A percentile compares a stretch with the other conserved stretches of the same genome.
Conservation (phyloP, 495 filamentous ascomycete species). For the Penicillium angulare region DNA sequence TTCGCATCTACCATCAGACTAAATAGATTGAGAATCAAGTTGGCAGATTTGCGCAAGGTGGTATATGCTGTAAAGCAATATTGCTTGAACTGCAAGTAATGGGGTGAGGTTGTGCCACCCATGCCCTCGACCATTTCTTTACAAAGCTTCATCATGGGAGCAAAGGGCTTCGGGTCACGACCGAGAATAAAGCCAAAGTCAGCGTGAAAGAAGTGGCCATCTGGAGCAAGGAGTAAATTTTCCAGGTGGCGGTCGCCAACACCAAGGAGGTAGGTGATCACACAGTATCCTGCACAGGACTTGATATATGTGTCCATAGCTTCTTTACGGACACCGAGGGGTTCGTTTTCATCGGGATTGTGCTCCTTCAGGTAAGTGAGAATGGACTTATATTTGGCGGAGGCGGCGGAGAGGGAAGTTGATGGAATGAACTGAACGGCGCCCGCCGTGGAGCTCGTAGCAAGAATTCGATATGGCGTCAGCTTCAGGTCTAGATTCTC, state of each 20-base stretch:
- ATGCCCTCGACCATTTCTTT: slow-evolving; percentile 99
- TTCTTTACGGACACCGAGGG: slow-evolving; percentile 85
- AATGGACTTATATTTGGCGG: slow-evolving; percentile 77
- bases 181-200: slow-evolving; percentile 98
- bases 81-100: slow-evolving; percentile 85
- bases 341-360: slow-evolving; percentile 81
- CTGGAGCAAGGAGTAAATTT: slow-evolving; percentile 87
- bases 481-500: slow-evolving; percentile 97
- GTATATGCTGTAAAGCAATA: slow-evolving; percentile 96
- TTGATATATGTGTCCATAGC: slow-evolving; percentile 95
- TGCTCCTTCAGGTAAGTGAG: slow-evolving; percentile 85
- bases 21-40: slow-evolving; percentile 94
- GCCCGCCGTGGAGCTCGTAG: slow-evolving; percentile 84
- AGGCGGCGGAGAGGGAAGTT: slow-evolving; percentile 73
- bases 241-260: slow-evolving; percentile 96
- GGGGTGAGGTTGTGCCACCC: slow-evolving; percentile 75
- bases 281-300: slow-evolving; percentile 95
- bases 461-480: slow-evolving; percentile 92
- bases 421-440: slow-evolving; percentile 92
- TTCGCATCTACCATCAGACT: slow-evolving; percentile 96
- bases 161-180: slow-evolving; percentile 95
- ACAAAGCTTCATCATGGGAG: slow-evolving; percentile 93
- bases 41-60: slow-evolving; percentile 81
- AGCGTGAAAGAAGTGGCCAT: slow-evolving; percentile 95
- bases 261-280: slow-evolving; percentile 98